phyloP scores from a whole-genome alignment of 1,139 yeast species.

The Magnusiomyces sp. region DNA sequence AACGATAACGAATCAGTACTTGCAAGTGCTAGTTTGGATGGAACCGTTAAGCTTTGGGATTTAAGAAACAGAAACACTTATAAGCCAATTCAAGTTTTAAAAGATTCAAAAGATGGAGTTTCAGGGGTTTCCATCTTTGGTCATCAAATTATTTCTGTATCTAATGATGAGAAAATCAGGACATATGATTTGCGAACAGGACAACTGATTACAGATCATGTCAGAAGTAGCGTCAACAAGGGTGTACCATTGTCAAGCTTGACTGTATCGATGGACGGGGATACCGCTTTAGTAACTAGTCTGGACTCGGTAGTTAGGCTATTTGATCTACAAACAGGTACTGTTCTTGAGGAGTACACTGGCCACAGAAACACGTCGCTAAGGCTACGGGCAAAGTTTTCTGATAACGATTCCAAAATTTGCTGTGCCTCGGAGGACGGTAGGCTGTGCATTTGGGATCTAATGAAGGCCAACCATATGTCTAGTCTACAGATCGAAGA shows the following conservation, averaged over 20 bases:
- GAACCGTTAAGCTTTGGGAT: slow-evolving; percentile 34
- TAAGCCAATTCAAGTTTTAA: slow-evolving; percentile 29
- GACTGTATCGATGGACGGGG: slow-evolving; percentile 17
- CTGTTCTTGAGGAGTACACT: slow-evolving; percentile 21
- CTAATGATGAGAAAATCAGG: slow-evolving; percentile 31
- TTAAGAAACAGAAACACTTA: slow-evolving; percentile 16
- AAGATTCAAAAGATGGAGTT: slow-evolving; percentile 32
- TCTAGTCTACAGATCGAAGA: too few species aligned
- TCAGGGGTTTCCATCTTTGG: slow-evolving; percentile 24
- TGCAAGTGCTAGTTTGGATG: slow-evolving; percentile 31
- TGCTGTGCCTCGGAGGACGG: slow-evolving; percentile 90
- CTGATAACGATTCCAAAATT: slow-evolving; percentile 55
- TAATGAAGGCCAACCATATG: slow-evolving; percentile 27
- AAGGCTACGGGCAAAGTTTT: slow-evolving; percentile 22
- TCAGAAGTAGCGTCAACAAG: slow-evolving; percentile 18
- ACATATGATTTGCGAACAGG: slow-evolving; percentile 31
- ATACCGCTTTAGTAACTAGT: slow-evolving; percentile 23
- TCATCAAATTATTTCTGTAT: slow-evolving; percentile 28
- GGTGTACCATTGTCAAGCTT: slow-evolving; percentile 26
- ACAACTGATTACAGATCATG: slow-evolving; percentile 23
- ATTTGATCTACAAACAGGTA: slow-evolving; percentile 25
- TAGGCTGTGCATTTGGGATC: slow-evolving; percentile 79
- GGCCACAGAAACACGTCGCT: slow-evolving; percentile 28
- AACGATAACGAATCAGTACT: slow-evolving; percentile 26
- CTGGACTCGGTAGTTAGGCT: slow-evolving; percentile 26